Conservation (phyloP, 805 yeast species). For the Nakazawaea ishiwadae region DNA sequence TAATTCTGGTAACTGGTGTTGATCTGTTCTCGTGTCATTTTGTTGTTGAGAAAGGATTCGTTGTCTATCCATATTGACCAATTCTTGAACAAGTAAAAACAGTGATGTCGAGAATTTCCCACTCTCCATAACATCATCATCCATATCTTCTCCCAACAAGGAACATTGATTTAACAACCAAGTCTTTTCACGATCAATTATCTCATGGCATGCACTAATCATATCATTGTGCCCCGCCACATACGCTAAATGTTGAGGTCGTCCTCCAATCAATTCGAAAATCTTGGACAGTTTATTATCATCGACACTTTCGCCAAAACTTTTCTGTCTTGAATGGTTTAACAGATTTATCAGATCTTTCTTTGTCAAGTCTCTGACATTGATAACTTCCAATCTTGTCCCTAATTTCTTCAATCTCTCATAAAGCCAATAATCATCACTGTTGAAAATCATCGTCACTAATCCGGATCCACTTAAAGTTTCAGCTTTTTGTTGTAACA, state of each 20-base stretch:
- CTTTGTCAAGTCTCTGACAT: conserved; percentile 59
- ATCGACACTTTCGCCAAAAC: conserved; percentile 33
- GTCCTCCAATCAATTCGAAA: conserved; percentile 72
- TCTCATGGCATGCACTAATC: conserved; percentile 56
- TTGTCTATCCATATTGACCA: conserved; percentile 62
- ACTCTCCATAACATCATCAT: conserved; percentile 82
- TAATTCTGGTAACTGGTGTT: conserved; percentile 59
- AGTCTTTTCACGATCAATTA: conserved; percentile 76
- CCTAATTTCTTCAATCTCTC: conserved; percentile 69
- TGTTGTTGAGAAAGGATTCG: conserved; percentile 21
- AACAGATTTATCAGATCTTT: conserved; percentile 52
- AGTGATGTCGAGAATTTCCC: conserved; percentile 76
- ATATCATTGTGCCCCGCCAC: conserved; percentile 58
- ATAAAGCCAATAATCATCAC: conserved; percentile 86
- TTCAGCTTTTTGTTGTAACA: conserved; percentile 82
- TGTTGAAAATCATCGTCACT: conserved; percentile 62
- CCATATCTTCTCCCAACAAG: conserved; percentile 71
- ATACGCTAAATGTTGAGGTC: conserved; percentile 77
- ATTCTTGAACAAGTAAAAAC: conserved; percentile 63
- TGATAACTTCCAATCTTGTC: conserved; percentile 68
- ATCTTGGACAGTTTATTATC: conserved; percentile 44
- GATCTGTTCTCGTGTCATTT: not conserved
- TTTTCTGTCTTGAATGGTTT: conserved; percentile 41
- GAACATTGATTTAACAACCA: conserved; percentile 88
- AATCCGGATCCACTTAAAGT: conserved; percentile 68